Percentiles rank a stretch among this genome's conserved stretches.
Conservation (phyloP, 169 alveolate species). For the Cyclospora cayetanensis region DNA sequence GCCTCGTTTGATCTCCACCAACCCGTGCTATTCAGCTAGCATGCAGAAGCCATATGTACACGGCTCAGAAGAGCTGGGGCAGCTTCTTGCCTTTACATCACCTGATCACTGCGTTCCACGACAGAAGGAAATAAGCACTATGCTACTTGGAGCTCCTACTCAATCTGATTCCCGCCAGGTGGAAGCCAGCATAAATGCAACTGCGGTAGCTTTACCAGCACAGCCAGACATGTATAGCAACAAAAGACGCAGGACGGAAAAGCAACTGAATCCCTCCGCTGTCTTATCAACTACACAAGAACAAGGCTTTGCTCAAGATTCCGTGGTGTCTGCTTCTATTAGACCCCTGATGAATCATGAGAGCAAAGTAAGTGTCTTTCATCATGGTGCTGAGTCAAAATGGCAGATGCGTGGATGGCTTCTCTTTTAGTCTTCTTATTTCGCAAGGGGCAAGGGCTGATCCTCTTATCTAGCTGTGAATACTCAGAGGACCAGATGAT, state of each 20-base stretch:
- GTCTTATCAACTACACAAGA: background rate
- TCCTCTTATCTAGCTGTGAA: too few species aligned
- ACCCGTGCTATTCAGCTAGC: constrained; percentile 3
- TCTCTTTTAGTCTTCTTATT: too few species aligned
- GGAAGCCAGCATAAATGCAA: background rate
- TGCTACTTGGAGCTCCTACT: background rate
- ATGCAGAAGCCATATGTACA: background rate
- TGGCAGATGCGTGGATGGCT: too few species aligned
- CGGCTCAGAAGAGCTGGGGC: background rate
- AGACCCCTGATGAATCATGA: too few species aligned
- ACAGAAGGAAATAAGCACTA: background rate
- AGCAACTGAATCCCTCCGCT: background rate
- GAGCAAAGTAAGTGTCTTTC: too few species aligned
- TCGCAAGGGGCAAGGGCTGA: too few species aligned
- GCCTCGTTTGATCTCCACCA: background rate
- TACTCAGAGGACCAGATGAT: too few species aligned
- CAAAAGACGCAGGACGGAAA: background rate
- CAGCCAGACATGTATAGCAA: background rate
- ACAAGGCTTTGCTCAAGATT: background rate
- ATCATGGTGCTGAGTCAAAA: too few species aligned
- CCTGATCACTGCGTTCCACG: background rate
- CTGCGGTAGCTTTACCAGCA: background rate
- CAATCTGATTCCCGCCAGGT: background rate
- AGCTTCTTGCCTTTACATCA: background rate
- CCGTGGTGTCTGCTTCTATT: too few species aligned